Percentiles rank a stretch among this genome's conserved stretches.
phyloP scores from a whole-genome alignment of 306 rosid species.

The Sicyos edulis region DNA sequence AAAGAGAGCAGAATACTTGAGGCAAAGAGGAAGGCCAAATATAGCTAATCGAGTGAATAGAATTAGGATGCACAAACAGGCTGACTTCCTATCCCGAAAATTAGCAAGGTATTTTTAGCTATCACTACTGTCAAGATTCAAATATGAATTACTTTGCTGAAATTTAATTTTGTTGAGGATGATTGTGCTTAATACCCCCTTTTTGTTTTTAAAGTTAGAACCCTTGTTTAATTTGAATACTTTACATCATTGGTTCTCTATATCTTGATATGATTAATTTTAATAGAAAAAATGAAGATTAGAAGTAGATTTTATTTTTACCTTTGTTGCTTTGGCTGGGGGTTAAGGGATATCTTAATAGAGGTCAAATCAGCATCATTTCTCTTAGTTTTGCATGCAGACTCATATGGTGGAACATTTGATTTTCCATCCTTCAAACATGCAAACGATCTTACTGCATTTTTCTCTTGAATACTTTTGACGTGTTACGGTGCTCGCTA shows the following conservation, averaged over 20 bases:
- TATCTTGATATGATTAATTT: too few relatives aligned
- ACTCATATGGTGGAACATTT: not conserved
- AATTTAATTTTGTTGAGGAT: not conserved
- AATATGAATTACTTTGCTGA: not conserved
- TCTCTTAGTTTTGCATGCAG: slow-evolving; percentile 5
- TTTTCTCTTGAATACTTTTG: not conserved
- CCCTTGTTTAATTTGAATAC: not conserved
- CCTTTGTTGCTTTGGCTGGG: not conserved
- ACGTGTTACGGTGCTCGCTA: not conserved
- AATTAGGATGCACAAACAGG: slow-evolving; percentile 49
- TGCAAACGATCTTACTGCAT: not conserved
- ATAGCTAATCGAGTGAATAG: slow-evolving; percentile 31
- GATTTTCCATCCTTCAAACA: not conserved
- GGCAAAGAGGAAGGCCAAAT: slow-evolving; percentile 63
- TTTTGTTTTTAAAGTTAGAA: not conserved
- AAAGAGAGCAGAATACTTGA: slow-evolving; percentile 80
- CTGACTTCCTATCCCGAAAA: slow-evolving; percentile 64
- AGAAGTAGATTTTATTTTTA: too few relatives aligned
- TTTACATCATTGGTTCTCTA: not conserved
- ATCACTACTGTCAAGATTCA: not conserved
- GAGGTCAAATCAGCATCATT: not conserved
- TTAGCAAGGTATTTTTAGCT: slow-evolving; percentile 56
- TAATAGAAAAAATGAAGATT: too few relatives aligned
- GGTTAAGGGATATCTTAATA: not conserved
- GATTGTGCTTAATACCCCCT: not conserved